phyloP scores from a whole-genome alignment of 169 alveolate genomes.

The Cryptosporidium sp. region DNA sequence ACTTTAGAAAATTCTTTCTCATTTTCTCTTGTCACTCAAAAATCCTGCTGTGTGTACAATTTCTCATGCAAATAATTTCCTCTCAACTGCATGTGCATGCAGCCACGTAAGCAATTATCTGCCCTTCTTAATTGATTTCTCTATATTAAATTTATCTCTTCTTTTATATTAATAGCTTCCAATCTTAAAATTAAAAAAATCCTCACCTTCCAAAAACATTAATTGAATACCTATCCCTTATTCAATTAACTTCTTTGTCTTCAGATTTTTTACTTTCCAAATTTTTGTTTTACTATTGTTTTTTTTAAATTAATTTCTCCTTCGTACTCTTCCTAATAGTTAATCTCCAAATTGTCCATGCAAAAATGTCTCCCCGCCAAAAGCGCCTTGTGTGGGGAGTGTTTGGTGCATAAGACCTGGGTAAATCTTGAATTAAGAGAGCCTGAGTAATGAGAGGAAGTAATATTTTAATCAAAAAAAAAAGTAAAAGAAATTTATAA shows the following conservation, averaged over 20 bases:
- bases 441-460: not conserved
- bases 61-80: not conserved
- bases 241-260: too few relatives aligned
- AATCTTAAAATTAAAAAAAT: too few relatives aligned
- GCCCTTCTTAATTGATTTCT: not conserved
- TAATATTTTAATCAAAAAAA: not conserved
- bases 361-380: not conserved
- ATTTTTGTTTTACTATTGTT: not conserved
- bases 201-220: too few relatives aligned
- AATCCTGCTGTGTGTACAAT: not conserved
- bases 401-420: not conserved
- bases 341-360: slow-evolving; percentile 34
- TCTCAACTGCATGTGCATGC: slow-evolving; percentile 1
- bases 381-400: slow-evolving; percentile 21
- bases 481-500: not conserved
- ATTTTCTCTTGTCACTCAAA: not conserved
- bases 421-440: not conserved
- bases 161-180: too few relatives aligned
- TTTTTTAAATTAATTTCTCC: not conserved
- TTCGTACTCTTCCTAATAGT: not conserved
- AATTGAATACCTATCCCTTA: not conserved
- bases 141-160: not conserved
- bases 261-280: not conserved
- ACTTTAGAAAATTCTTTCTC: not conserved
- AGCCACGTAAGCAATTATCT: slow-evolving; percentile 9